phyloP scores from a whole-genome alignment of 2,329 filamentous ascomycete species.

The Diaporthe sp. region DNA sequence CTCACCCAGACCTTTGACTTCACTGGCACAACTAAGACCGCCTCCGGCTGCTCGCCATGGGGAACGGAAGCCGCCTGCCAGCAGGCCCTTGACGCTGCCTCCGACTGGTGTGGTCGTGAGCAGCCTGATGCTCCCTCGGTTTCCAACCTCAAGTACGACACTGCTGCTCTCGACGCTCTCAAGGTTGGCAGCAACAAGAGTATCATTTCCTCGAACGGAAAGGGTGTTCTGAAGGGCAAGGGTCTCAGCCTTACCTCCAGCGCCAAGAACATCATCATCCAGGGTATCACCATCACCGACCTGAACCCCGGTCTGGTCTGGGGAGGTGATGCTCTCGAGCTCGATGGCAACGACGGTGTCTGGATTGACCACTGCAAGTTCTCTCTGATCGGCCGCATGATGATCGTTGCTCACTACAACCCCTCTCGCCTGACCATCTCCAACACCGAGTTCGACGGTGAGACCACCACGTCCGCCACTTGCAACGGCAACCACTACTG shows the following conservation, averaged over 20 bases:
- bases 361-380: slow-evolving; percentile 69
- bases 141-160: slow-evolving; percentile 59
- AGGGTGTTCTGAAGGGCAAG: slow-evolving; percentile 69
- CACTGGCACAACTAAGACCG: slow-evolving; percentile 65
- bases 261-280: slow-evolving; percentile 70
- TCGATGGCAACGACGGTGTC: slow-evolving; percentile 55
- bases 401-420: slow-evolving; percentile 68
- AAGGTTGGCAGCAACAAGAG: slow-evolving; percentile 69
- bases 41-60: slow-evolving; percentile 69
- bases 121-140: slow-evolving; percentile 61
- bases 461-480: slow-evolving; percentile 65
- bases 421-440: slow-evolving; percentile 70
- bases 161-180: slow-evolving; percentile 63
- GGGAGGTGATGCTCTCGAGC: slow-evolving; percentile 69
- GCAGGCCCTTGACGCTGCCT: slow-evolving; percentile 69
- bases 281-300: slow-evolving; percentile 57
- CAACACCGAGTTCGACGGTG: slow-evolving; percentile 71
- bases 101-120: slow-evolving; percentile 69
- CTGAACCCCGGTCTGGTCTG: slow-evolving; percentile 52
- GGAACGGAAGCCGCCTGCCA: slow-evolving; percentile 66
- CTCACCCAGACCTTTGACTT: slow-evolving; percentile 69
- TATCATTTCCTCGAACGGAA: slow-evolving; percentile 64
- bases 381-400: slow-evolving; percentile 69
- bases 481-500: slow-evolving; percentile 73
- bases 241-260: slow-evolving; percentile 62